Conservation (phyloP, 768 basidiomycete species). For the Tylopilus sp. region DNA sequence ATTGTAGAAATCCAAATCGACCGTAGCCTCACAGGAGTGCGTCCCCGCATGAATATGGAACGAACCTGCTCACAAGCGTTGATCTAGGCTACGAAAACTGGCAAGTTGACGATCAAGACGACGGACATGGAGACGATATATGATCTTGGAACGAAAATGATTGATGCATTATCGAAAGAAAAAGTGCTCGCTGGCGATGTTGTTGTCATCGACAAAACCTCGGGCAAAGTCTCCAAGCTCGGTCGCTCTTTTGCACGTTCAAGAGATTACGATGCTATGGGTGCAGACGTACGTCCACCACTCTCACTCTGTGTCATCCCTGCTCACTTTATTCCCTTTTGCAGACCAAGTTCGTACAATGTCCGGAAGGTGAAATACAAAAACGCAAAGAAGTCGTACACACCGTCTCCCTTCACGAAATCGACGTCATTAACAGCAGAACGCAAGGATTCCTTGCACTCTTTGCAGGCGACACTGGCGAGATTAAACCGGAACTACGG, state of each 20-base stretch:
- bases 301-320: not conserved
- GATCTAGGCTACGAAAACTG: conserved; percentile 90
- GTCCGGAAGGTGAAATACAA: conserved; percentile 97
- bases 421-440: conserved; percentile 98
- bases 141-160: conserved; percentile 99
- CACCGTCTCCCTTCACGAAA: conserved; percentile 96
- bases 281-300: conserved; percentile 77
- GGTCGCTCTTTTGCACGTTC: conserved; percentile 96
- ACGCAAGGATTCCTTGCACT: conserved; percentile 98
- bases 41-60: conserved; percentile 8
- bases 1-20: conserved; percentile 99
- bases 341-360: conserved; percentile 97
- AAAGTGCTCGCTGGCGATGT: conserved; percentile 95
- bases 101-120: conserved; percentile 95
- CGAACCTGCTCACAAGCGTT: not conserved
- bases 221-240: conserved; percentile 94
- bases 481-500: conserved; percentile 95
- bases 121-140: conserved; percentile 99
- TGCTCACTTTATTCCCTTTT: not conserved
- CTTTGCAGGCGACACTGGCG: conserved; percentile 94
- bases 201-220: conserved; percentile 95
- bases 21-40: conserved; percentile 90
- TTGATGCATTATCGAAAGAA: conserved; percentile 94
- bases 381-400: conserved; percentile 97
- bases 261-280: conserved; percentile 98